phyloP scores from a whole-genome alignment of 116 monocot species.

The Zostera marina region DNA sequence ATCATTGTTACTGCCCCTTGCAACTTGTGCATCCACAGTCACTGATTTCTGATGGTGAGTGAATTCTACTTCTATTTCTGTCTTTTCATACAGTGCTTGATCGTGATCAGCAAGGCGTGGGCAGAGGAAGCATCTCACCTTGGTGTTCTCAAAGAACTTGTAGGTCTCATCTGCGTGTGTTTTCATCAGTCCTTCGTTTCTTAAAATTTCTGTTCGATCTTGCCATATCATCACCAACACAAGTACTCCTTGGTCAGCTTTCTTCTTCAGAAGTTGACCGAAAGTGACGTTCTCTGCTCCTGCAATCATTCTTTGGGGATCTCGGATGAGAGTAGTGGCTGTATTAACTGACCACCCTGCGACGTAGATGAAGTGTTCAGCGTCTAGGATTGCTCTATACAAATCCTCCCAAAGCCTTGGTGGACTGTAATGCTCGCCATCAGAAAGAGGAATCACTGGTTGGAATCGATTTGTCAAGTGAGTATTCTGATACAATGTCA shows the following conservation, averaged over 20 bases:
- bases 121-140: conserved; percentile 29
- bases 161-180: conserved; percentile 38
- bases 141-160: conserved; percentile 30
- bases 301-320: conserved; percentile 12
- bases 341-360: conserved; percentile 66
- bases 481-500: conserved; percentile 52
- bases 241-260: conserved; percentile 35
- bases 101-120: conserved; percentile 17
- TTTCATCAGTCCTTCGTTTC: conserved; percentile 35
- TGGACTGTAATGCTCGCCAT: conserved; percentile 32
- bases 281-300: conserved; percentile 17
- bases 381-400: conserved; percentile 46
- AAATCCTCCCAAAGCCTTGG: conserved; percentile 65
- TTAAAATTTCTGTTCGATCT: conserved; percentile 35
- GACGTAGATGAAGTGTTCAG: conserved; percentile 46
- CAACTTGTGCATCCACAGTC: conserved; percentile 13
- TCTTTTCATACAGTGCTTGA: conserved; percentile 9
- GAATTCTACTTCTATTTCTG: conserved; percentile 5
- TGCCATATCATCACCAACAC: conserved; percentile 48
- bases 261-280: conserved; percentile 30
- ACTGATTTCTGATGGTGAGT: conserved; percentile 61
- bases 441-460: conserved; percentile 22
- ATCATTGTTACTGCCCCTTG: not conserved
- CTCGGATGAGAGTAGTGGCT: conserved; percentile 44
- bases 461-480: conserved; percentile 34